Conservation (phyloP, 352 stramenopile genomes). For the Globisporangium megalacanthum region DNA sequence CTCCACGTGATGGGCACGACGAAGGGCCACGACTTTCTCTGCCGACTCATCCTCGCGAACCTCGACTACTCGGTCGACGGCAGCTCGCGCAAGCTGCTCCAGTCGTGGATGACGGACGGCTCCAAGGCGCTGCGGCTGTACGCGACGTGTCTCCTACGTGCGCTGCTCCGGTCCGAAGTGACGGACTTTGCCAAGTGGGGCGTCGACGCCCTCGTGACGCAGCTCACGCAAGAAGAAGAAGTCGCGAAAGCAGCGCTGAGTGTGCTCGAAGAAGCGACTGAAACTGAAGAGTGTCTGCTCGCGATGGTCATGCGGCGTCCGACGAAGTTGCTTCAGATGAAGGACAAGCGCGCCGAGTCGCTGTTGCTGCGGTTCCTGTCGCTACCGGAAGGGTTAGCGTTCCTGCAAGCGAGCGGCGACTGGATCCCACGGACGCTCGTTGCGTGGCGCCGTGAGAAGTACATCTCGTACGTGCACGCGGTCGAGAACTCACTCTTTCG, state of each 20-base stretch:
- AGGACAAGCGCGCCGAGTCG: constrained; percentile 75
- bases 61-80: constrained; percentile 86
- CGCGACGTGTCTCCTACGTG: constrained; percentile 77
- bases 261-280: constrained; percentile 81
- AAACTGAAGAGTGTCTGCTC: constrained; percentile 75
- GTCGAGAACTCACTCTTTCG: constrained; percentile 81
- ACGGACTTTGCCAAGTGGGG: constrained; percentile 86
- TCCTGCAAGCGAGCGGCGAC: constrained; percentile 73
- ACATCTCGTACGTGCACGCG: constrained; percentile 80
- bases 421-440: constrained; percentile 78
- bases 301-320: constrained; percentile 84
- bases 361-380: constrained; percentile 83
- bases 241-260: constrained; percentile 83
- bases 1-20: constrained; percentile 84
- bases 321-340: constrained; percentile 68
- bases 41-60: constrained; percentile 82
- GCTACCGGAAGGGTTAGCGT: constrained; percentile 67
- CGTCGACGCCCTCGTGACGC: constrained; percentile 79
- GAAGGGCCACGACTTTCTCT: constrained; percentile 87
- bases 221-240: constrained; percentile 81
- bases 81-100: constrained; percentile 79
- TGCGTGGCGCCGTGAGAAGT: constrained; percentile 75
- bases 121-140: constrained; percentile 83
- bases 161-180: constrained; percentile 79
- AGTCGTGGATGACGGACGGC: constrained; percentile 85